Evolutionary conservation across 768 basidiomycete genomes (phyloP).

Genomic region (Pleurotus ostreatus): DNA sequence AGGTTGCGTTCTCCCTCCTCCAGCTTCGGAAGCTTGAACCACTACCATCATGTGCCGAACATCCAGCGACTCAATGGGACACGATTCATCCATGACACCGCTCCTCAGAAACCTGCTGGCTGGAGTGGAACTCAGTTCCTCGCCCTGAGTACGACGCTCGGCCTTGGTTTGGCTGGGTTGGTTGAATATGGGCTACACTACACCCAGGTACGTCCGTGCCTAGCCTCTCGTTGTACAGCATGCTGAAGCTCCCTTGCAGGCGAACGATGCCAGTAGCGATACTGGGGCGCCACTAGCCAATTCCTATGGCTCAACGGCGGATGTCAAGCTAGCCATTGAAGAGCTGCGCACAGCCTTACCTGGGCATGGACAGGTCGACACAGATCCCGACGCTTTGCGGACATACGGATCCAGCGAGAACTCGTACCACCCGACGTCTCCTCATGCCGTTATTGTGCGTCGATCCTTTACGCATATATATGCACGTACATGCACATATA

Average conservation of each 20-base stretch:
- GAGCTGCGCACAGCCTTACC: slow-evolving; percentile 42
- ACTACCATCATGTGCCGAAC: too few species aligned
- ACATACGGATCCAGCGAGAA: slow-evolving; percentile 53
- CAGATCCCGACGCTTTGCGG: slow-evolving; percentile 45
- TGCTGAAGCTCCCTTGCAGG: background rate
- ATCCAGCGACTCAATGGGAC: too few species aligned
- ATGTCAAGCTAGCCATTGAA: slow-evolving; percentile 48
- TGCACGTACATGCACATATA: slow-evolving; percentile 5
- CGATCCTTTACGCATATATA: background rate
- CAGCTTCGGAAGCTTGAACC: too few species aligned
- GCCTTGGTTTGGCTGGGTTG: background rate
- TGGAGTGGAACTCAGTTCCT: background rate
- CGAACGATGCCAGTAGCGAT: too few species aligned
- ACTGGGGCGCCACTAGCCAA: too few species aligned
- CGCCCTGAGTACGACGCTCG: background rate
- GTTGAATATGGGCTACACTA: background rate
- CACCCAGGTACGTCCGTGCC: background rate
- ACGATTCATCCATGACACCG: too few species aligned
- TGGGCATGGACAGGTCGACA: slow-evolving; percentile 31
- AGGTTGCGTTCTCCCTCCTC: too few species aligned
- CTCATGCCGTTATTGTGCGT: slow-evolving; percentile 10
- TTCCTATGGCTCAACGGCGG: slow-evolving; percentile 45
- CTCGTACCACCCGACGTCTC: slow-evolving; percentile 35
- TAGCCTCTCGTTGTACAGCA: background rate
- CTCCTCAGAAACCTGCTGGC: too few species aligned